Evolutionary conservation across 1,139 yeast genomes (phyloP).

Genomic region (Hyphopichia wangnamkhiaoensis): DNA sequence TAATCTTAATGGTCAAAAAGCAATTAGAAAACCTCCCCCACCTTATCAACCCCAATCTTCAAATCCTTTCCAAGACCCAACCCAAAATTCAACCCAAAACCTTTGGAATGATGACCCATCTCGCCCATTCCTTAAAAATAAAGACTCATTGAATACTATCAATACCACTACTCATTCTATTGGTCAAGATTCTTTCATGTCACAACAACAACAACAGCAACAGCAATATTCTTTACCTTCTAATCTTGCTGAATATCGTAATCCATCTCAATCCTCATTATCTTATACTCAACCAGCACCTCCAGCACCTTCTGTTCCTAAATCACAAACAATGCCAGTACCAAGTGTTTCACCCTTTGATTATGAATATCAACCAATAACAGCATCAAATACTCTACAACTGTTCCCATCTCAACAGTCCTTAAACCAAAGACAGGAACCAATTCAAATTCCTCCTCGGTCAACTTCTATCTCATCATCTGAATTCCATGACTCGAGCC

Average conservation of each 20-base stretch:
- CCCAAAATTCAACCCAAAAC: not conserved
- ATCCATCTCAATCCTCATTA: constrained; percentile 1
- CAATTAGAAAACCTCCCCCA: constrained; percentile 1
- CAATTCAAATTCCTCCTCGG: not conserved
- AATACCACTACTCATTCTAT: not conserved
- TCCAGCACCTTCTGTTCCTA: constrained; percentile 1
- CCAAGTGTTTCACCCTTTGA: not conserved
- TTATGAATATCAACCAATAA: not conserved
- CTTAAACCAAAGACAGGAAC: not conserved
- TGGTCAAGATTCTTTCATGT: not conserved
- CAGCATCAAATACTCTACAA: not conserved
- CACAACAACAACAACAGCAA: not conserved
- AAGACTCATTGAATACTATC: constrained; percentile 1
- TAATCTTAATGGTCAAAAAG: not conserved
- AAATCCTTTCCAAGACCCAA: constrained; percentile 3
- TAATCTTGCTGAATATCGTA: not conserved
- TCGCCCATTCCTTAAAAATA: not conserved
- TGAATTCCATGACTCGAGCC: not conserved
- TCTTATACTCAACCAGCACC: not conserved
- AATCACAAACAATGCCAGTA: not conserved
- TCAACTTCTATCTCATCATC: constrained; percentile 2
- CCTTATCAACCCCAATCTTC: not conserved
- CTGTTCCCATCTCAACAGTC: not conserved
- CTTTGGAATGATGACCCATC: not conserved
- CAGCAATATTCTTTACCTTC: not conserved